These are phyloP conservation scores for Sugiyamaella neomexicana DNA, from an alignment of 1,139 yeast genomes.

Conservation along the genomic window DNA sequence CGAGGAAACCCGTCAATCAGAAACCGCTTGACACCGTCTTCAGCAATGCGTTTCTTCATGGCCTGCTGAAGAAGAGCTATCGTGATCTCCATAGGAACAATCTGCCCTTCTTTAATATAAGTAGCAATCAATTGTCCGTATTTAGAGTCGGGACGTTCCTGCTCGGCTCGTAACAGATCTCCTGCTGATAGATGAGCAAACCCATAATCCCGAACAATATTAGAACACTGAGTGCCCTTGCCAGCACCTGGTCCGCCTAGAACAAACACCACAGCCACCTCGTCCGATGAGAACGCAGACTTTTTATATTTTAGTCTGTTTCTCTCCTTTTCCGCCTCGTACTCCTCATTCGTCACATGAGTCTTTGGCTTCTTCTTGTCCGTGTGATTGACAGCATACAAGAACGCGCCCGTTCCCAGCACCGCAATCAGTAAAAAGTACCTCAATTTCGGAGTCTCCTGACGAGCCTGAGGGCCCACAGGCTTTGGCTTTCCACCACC, in stretches of 20 bases:
- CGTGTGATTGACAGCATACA: constrained; percentile 52
- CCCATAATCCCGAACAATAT: constrained; percentile 72
- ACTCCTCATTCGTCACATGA: constrained; percentile 57
- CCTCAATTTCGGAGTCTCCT: constrained; percentile 37
- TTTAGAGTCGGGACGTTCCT: constrained; percentile 74
- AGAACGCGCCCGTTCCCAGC: constrained; percentile 50
- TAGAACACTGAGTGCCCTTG: constrained; percentile 94
- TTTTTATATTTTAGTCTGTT: constrained; percentile 29
- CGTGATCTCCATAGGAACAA: constrained; percentile 96
- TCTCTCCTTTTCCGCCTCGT: constrained; percentile 45
- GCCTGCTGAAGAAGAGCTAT: constrained; percentile 80
- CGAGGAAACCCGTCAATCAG: constrained; percentile 96
- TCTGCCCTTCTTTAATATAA: constrained; percentile 81
- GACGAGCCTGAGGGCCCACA: constrained; percentile 22
- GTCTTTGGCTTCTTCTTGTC: constrained; percentile 54
- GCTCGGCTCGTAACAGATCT: constrained; percentile 90
- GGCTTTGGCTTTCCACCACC: neutral
- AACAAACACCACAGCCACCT: constrained; percentile 80
- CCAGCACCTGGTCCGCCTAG: constrained; percentile 87
- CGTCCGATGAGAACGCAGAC: constrained; percentile 57
- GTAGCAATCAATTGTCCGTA: constrained; percentile 83
- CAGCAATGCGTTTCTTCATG: constrained; percentile 53
- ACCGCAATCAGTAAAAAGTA: constrained; percentile 37
- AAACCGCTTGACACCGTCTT: constrained; percentile 60
- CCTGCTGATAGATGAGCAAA: constrained; percentile 94